Conservation (phyloP, 768 basidiomycete genomes). For the Leucogyrophana mollusca region DNA sequence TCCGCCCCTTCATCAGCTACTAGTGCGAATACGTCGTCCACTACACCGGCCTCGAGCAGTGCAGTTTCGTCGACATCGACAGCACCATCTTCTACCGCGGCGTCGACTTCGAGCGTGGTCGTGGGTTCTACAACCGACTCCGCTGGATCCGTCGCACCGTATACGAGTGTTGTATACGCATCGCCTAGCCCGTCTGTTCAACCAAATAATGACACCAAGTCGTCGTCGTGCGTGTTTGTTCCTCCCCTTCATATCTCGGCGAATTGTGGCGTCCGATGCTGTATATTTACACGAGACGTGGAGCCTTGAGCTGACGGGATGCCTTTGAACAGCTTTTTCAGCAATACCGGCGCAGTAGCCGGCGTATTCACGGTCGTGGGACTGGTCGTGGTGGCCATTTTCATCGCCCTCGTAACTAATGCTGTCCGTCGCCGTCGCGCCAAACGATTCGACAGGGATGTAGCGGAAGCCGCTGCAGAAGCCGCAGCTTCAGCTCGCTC, state of each 20-base stretch:
- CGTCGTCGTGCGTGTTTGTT: constrained; percentile 23
- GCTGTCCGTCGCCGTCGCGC: constrained; percentile 63
- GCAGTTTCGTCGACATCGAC: constrained; percentile 1
- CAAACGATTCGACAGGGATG: constrained; percentile 66
- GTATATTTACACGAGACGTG: too few relatives aligned
- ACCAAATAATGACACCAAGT: background rate
- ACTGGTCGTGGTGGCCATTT: constrained; percentile 50
- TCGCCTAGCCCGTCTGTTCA: background rate
- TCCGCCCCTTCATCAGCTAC: background rate
- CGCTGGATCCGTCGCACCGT: background rate
- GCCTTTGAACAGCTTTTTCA: constrained; percentile 52
- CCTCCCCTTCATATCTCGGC: constrained; percentile 3
- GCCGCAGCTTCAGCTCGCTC: constrained; percentile 53
- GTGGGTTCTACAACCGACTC: background rate
- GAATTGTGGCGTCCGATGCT: too few relatives aligned
- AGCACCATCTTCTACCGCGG: background rate
- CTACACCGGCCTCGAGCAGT: constrained; percentile 10
- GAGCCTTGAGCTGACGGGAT: too few relatives aligned
- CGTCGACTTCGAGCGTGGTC: background rate
- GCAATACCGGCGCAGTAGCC: constrained; percentile 70
- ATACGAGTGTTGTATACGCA: constrained; percentile 7
- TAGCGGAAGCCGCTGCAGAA: constrained; percentile 67
- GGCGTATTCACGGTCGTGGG: constrained; percentile 73
- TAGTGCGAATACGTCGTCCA: background rate
- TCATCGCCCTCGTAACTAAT: constrained; percentile 49